Conservation (phyloP, 2,329 filamentous ascomycete genomes). For the Juglanconis oblonga region DNA sequence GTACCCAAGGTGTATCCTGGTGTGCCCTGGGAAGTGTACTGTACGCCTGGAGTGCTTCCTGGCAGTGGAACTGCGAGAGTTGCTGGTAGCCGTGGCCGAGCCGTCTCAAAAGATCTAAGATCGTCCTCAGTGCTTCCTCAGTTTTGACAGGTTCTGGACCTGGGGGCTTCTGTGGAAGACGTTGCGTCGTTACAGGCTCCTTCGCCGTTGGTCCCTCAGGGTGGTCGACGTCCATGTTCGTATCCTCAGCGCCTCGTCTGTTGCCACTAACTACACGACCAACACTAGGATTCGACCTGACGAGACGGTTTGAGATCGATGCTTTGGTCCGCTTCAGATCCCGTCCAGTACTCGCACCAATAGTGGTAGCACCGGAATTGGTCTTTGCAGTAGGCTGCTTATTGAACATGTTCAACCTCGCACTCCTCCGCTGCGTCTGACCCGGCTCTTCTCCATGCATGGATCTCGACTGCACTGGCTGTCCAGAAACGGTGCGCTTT, state of each 20-base stretch:
- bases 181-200: conserved; percentile 37
- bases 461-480: conserved; percentile 55
- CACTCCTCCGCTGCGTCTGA: conserved; percentile 66
- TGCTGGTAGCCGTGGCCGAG: conserved; percentile 77
- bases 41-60: conserved; percentile 73
- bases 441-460: conserved; percentile 58
- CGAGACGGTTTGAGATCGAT: conserved; percentile 57
- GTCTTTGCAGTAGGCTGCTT: conserved; percentile 66
- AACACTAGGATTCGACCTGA: conserved; percentile 70
- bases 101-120: conserved; percentile 79
- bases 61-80: conserved; percentile 74
- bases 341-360: conserved; percentile 60
- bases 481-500: conserved; percentile 91
- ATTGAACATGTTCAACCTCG: conserved; percentile 66
- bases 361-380: conserved; percentile 53
- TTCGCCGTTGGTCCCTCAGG: conserved; percentile 54
- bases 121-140: conserved; percentile 71
- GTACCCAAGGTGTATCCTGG: conserved; percentile 88
- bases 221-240: conserved; percentile 65
- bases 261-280: conserved; percentile 89
- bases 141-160: conserved; percentile 61
- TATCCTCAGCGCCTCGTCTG: conserved; percentile 69
- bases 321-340: conserved; percentile 84
- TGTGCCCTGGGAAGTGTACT: conserved; percentile 68
- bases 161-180: conserved; percentile 34